Evolutionary conservation across 176 grass and related monocot genomes (phyloP), one percentile per base, ranked within the genome.

Genomic region (Carex parvula): DNA sequence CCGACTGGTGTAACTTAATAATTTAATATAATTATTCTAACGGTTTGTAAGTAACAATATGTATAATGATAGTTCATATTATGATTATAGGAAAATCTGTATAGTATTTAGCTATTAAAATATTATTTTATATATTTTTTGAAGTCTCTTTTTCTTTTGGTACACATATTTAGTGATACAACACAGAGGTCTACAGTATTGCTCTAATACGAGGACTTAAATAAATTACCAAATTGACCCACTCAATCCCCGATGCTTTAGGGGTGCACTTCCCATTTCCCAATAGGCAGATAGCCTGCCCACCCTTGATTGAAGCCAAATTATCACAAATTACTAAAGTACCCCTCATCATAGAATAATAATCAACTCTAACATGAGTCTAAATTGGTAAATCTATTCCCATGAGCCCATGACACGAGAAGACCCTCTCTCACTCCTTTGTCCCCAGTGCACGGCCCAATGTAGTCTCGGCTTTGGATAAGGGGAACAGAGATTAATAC

Each of bases 401-500:
- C n/a, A n/a, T n/a, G n/a, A n/a, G n/a, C 72, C 48, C 72, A 55
- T 76, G 50, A 77, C 73, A 77, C 73, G 22, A 77, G 73, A 56
- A 26, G 16, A 56, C 48, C 52, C 73, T 50, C 52, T 32, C 73
- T 77, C 73, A 8, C 73, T 77, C 50, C 73, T 56, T 77, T 77
- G 73, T 78, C 73, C 24, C 73, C 73, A 9, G 73, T 78, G 73
- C 73, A 78, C 50, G 73, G 48, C 73, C 73, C 73, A 78, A 78
- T 56, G 73, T 32, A 54, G 73, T 33, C 73, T 78, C 73, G 48
- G 73, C 73, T 78, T 78, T 78, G 48, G 73, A 77, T 78, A 78
- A 57, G 52, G 50, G 73, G 73, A 57, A 30, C 73, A 78, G 24
- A 78, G 73, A 78, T 78, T 78, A 78, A 78, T 78, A 54, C 15